phyloP scores from a whole-genome alignment of 2,329 filamentous ascomycete genomes.

The Chaetomiaceae sp. region DNA sequence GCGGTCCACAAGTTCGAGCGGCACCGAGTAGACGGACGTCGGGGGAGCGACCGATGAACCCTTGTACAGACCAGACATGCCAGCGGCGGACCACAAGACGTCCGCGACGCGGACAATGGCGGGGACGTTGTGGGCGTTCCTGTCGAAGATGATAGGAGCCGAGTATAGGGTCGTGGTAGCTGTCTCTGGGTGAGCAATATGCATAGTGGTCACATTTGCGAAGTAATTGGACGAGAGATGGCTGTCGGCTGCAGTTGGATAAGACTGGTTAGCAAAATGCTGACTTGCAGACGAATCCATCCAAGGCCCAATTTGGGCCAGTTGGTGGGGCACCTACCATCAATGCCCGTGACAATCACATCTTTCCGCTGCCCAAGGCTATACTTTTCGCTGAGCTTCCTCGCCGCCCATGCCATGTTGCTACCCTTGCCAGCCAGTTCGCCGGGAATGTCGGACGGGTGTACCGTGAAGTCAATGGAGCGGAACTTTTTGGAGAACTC shows the following conservation, averaged over 20 bases:
- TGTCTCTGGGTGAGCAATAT: constrained; percentile 55
- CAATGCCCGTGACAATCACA: constrained; percentile 66
- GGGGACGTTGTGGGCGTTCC: constrained; percentile 65
- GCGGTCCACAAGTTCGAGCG: constrained; percentile 61
- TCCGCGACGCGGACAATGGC: constrained; percentile 67
- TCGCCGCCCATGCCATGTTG: constrained; percentile 68
- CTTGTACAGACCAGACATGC: constrained; percentile 63
- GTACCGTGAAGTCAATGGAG: constrained; percentile 62
- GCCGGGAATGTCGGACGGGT: constrained; percentile 60
- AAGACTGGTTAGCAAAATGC: constrained; percentile 30
- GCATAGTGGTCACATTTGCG: constrained; percentile 58
- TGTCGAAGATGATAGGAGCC: constrained; percentile 69
- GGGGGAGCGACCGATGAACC: constrained; percentile 63
- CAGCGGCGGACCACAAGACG: constrained; percentile 66
- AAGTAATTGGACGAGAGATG: constrained; percentile 68
- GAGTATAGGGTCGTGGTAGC: constrained; percentile 61
- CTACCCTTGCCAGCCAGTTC: constrained; percentile 72
- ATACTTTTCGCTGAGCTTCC: constrained; percentile 61
- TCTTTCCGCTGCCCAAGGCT: constrained; percentile 49
- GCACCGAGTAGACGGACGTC: constrained; percentile 69
- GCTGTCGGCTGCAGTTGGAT: constrained; percentile 56
- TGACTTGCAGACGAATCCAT: constrained; percentile 16
- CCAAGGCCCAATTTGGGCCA: background rate
- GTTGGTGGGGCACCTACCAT: constrained; percentile 50
- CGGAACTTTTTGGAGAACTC: constrained; percentile 62